Percentiles rank a stretch among this genome's conserved stretches.
Conservation (phyloP, 2,329 filamentous ascomycete species). For the Fusarium tanahbumbuense region DNA sequence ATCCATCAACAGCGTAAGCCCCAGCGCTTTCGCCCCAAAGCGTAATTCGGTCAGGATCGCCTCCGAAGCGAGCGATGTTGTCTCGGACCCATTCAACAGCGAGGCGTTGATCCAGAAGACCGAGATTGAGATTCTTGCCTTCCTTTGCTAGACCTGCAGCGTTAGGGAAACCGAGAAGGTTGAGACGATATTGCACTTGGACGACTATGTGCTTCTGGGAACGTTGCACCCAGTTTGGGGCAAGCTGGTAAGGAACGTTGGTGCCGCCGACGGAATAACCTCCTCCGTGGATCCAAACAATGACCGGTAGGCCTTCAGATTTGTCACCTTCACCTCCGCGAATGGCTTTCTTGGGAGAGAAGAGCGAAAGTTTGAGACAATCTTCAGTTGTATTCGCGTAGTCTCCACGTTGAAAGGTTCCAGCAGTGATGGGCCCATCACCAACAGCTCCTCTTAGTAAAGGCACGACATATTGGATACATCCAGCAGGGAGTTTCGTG, state of each 20-base stretch:
- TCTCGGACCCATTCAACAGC: conserved; percentile 38
- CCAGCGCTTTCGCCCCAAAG: conserved; percentile 39
- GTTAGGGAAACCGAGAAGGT: conserved; percentile 30
- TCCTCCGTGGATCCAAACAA: conserved; percentile 32
- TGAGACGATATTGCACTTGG: conserved; percentile 33
- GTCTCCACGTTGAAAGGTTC: conserved; percentile 29
- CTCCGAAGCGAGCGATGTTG: conserved; percentile 36
- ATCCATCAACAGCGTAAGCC: conserved; percentile 29
- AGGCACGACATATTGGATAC: conserved; percentile 27
- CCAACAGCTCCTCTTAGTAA: conserved; percentile 17
- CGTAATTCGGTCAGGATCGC: conserved; percentile 29
- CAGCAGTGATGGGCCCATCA: conserved; percentile 7
- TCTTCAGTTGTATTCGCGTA: conserved; percentile 37
- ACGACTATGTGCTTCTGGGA: conserved; percentile 38
- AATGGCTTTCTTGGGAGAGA: conserved; percentile 7
- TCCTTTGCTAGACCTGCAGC: background rate
- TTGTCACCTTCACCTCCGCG: rapidly evolving
- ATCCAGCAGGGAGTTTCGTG: conserved; percentile 19
- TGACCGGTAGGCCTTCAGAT: background rate
- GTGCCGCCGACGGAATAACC: conserved; percentile 20
- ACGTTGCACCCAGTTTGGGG: conserved; percentile 30
- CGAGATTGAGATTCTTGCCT: conserved; percentile 27
- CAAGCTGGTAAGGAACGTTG: conserved; percentile 30
- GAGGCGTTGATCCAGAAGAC: conserved; percentile 34
- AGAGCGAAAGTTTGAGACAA: conserved; percentile 31